These are phyloP conservation scores for Geranium rotundifolium DNA, from an alignment of 345 rosid genomes.

Conservation along the genomic window DNA sequence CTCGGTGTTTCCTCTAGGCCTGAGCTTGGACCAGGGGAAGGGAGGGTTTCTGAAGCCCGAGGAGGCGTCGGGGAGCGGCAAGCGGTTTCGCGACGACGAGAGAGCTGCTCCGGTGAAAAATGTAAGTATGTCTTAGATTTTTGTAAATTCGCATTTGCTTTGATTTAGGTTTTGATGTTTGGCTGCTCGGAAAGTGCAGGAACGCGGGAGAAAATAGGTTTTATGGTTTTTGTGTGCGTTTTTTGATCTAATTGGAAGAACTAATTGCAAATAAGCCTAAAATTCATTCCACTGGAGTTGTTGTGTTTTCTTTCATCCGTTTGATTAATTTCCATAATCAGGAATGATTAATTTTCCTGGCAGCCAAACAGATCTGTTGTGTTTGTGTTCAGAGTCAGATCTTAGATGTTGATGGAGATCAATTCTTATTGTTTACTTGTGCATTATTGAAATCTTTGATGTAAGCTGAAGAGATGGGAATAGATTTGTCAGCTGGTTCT, in stretches of 20 bases:
- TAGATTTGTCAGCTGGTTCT: neutral
- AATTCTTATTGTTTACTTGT: neutral
- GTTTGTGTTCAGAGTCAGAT: neutral
- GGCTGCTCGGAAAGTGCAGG: slow-evolving; percentile 10
- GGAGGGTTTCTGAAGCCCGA: slow-evolving; percentile 73
- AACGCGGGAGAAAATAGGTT: neutral
- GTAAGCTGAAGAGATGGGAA: neutral
- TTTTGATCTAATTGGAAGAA: neutral
- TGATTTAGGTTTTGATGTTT: slow-evolving; percentile 3
- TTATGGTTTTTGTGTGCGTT: neutral
- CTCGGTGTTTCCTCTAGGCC: slow-evolving; percentile 61
- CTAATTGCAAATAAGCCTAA: neutral
- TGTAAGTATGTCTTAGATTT: slow-evolving; percentile 27
- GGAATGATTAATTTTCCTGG: neutral
- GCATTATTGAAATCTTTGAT: slow-evolving; percentile 2
- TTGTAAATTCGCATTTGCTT: neutral
- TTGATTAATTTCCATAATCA: neutral
- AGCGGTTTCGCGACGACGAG: slow-evolving; percentile 57
- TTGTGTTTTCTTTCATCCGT: neutral
- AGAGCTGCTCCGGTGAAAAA: slow-evolving; percentile 53
- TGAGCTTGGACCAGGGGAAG: slow-evolving; percentile 85
- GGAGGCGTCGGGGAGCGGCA: slow-evolving; percentile 70
- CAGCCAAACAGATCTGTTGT: neutral
- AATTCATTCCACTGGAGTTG: neutral
- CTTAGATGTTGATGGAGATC: neutral